Base-by-base conservation (phyloP, 2,329 filamentous ascomycete species). In the Aspergillus jensenii region DNA sequence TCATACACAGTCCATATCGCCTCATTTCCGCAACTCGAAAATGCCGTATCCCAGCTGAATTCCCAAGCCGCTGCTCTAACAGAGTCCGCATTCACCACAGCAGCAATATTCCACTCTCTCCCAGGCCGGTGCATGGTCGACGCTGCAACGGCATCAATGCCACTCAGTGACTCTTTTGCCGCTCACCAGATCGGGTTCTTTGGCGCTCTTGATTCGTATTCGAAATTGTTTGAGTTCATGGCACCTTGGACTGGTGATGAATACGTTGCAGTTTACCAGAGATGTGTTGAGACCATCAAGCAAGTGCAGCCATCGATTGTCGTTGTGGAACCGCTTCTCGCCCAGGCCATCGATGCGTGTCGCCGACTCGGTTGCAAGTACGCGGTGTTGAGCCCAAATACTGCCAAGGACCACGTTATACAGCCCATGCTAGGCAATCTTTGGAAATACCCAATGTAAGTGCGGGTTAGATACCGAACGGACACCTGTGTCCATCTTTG, bases 351-450 rank as follows among this genome's bases (percentile, higher is more conserved):
- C 4, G 76, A 79, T 23, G 77, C 74, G 3, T 77, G 73, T 53
- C 72, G 70, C 21, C 64, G 68, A 9, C 51, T 72, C n/a, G 58
- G 62, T 0, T 60, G 71, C n/a, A 67, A 68, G 6, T 74, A 69
- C 60, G 64, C 74, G 1, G 61, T 76, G 4, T 60, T 81, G 23
- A 74, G 72, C 27, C 77, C 79, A 0, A 81, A 79, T 60, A 70
- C 77, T 1, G 71, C 78, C 57, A 75, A 77, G 55, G 77, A 80
- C 4, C 76, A 77, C 43, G 67, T 75, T 0, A 53, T 60, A 1
- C 68, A 71, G 4, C 62, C 69, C 4, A 74, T 78, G 56, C 73
- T 79, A 21, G 61, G 51, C 12, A 62, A 59, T 23, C 61, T 63
- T 23, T 67, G 62, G 49, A 65, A 66, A 21, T 62, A 58, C 52